Evolutionary conservation across 306 rosid genomes (phyloP), one percentile per base, ranked within the genome.

Genomic region (Cucurbita maxima): DNA sequence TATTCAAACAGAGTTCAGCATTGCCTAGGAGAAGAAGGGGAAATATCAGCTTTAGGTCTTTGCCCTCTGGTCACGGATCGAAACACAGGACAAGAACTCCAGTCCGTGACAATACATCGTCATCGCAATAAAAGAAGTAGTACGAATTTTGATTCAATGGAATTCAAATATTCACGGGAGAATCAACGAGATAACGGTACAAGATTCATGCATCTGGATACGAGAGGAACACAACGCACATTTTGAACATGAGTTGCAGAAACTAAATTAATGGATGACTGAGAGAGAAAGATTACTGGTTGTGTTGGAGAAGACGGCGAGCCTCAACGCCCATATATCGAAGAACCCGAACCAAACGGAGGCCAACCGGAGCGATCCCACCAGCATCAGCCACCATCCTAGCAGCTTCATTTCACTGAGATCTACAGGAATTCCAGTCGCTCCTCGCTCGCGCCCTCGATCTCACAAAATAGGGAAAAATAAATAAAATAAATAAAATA

Each of bases 281-380:
- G 44, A 52, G 5, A 34, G 58, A 48, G 67, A 74, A 41, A 74
- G 37, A 50, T 47, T 81, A 87, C 95, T 89, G 40, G 84, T 64
- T 6, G 94, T 76, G n/a, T 79, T 78, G 57, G 97, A 89, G 92
- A 87, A 94, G 76, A 90, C 91, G 62, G 85, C 92, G 62, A 88
- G 87, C 22, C 89, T 81, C 75, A 93, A 96, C 63, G 97, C 92
- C 92, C 90, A 93, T 71, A 93, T 88, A 85, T 92, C 80, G 77
- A 90, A 89, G 86, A 90, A 94, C n/a, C 97, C 95, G 80, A 94
- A 94, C 96, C 98, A 94, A 0, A 94, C 96, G 43, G 98, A 94
- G 54, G 87, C 90, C 68, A 94, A 72, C 20, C 96, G 90, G 63
- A 94, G 92, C 38, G 92, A 86, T 47, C 98, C 97, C 47, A 89